Conservation (phyloP, 176 grass and related monocot species). For the Oryza rufipogon region DNA sequence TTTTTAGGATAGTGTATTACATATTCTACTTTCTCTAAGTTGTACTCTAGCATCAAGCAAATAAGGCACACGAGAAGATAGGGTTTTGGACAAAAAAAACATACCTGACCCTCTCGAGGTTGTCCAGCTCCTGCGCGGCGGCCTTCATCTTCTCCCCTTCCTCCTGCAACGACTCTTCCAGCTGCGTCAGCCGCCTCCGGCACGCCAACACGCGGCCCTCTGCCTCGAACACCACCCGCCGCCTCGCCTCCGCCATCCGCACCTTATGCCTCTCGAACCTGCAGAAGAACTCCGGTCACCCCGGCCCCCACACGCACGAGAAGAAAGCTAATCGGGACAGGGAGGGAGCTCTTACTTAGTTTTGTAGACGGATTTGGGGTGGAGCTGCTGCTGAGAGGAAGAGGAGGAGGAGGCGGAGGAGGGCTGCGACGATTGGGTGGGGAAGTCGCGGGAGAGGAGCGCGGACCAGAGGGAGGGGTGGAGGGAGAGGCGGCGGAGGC, state of each 20-base stretch:
- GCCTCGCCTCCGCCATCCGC: conserved; percentile 50
- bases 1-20: background rate
- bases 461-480: conserved; percentile 62
- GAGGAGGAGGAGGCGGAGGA: conserved; percentile 13
- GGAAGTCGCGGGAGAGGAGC: conserved; percentile 77
- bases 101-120: conserved; percentile 69
- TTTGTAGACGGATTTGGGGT: conserved; percentile 81
- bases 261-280: conserved; percentile 90
- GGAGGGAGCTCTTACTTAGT: conserved; percentile 46
- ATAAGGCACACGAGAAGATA: background rate
- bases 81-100: background rate
- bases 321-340: background rate
- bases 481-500: conserved; percentile 71
- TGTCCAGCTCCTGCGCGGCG: conserved; percentile 51
- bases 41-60: background rate
- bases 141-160: conserved; percentile 67
- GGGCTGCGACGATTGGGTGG: conserved; percentile 37
- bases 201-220: conserved; percentile 57
- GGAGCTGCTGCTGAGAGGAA: conserved; percentile 19
- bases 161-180: conserved; percentile 43
- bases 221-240: conserved; percentile 57
- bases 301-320: background rate
- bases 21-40: background rate
- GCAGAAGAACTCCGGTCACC: background rate
- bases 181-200: conserved; percentile 55